A percentile compares a stretch with the other conserved stretches of the same genome.
Conservation (phyloP, 768 basidiomycete genomes). For the Leccinum pellstonianum region DNA sequence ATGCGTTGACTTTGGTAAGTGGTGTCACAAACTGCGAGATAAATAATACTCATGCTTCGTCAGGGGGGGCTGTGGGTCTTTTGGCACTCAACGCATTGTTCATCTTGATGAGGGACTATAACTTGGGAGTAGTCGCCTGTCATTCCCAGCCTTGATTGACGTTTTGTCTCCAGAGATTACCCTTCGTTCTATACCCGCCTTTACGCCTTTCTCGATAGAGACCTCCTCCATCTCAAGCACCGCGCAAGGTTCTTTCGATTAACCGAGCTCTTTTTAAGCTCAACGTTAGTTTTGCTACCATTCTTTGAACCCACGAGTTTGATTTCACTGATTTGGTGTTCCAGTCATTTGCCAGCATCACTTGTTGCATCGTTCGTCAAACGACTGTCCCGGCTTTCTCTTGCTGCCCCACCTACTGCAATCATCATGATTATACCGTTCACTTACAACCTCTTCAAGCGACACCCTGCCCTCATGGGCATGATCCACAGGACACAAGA, state of each 20-base stretch:
- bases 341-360: constrained; percentile 81
- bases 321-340: constrained; percentile 6
- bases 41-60: not conserved
- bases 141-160: constrained; percentile 1
- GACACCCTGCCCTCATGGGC: constrained; percentile 86
- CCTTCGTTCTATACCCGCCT: constrained; percentile 92
- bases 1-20: constrained; percentile 77
- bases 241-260: constrained; percentile 94
- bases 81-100: constrained; percentile 91
- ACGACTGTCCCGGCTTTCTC: constrained; percentile 78
- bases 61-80: constrained; percentile 83
- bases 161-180: constrained; percentile 66
- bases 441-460: constrained; percentile 90
- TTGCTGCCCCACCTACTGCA: constrained; percentile 85
- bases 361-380: constrained; percentile 97
- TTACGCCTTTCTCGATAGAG: constrained; percentile 84
- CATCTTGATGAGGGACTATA: constrained; percentile 87
- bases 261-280: constrained; percentile 86
- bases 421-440: constrained; percentile 91
- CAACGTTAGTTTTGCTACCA: constrained; percentile 63
- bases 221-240: constrained; percentile 88
- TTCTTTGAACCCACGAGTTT: not conserved
- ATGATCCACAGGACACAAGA: constrained; percentile 78
- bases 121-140: constrained; percentile 60
- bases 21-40: not conserved